These are phyloP conservation scores for Teratosphaeria pseudoeucalypti DNA, from an alignment of 2,329 filamentous ascomycete species.

Conservation along the genomic window DNA sequence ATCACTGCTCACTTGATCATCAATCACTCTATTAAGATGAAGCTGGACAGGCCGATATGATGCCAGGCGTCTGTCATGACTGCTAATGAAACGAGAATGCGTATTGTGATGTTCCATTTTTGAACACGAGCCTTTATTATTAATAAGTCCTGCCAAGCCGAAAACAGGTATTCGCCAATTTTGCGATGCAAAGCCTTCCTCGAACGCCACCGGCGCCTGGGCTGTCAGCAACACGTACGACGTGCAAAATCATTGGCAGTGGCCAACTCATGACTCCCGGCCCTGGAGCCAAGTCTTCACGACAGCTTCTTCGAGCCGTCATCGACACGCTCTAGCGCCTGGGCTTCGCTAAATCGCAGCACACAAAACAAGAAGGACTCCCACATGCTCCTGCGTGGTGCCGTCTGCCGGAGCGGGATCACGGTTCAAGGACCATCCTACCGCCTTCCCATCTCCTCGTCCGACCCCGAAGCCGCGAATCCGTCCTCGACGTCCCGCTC, in stretches of 20 bases:
- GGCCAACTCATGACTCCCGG: not conserved
- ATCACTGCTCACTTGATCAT: too few relatives aligned
- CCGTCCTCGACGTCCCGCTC: not conserved
- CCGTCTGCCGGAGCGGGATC: not conserved
- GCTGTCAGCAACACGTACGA: not conserved
- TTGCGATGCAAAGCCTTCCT: not conserved
- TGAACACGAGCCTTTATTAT: too few relatives aligned
- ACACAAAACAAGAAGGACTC: not conserved
- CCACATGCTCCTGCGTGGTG: not conserved
- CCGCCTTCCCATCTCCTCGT: not conserved
- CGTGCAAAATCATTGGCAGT: not conserved
- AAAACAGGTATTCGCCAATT: not conserved
- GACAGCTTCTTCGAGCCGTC: not conserved
- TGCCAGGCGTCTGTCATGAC: too few relatives aligned
- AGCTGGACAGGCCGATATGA: too few relatives aligned
- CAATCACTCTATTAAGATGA: too few relatives aligned
- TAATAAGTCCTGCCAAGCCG: too few relatives aligned
- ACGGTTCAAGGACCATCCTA: not conserved
- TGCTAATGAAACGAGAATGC: too few relatives aligned
- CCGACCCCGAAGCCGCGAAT: not conserved
- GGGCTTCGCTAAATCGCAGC: not conserved
- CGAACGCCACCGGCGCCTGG: not conserved
- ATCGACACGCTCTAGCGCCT: not conserved
- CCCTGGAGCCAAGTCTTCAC: not conserved
- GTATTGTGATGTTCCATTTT: too few relatives aligned